phyloP scores from a whole-genome alignment of 1,139 yeast species.

The Protomyces lactucae-debilis region DNA sequence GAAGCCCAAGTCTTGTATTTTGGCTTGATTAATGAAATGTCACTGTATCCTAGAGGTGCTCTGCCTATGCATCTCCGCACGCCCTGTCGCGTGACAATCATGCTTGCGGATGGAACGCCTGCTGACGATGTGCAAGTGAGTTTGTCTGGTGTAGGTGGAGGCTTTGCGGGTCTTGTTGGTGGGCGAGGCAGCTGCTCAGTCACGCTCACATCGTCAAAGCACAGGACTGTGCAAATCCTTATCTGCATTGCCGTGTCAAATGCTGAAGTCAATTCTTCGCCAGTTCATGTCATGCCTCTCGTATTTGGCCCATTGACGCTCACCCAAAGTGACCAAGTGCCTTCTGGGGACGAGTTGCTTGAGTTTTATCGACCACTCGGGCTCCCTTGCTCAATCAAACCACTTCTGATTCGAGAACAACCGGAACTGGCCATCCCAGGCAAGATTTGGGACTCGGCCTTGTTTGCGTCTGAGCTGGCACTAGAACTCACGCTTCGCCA shows the following conservation, averaged over 20 bases:
- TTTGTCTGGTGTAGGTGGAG: background rate
- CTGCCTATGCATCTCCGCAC: background rate
- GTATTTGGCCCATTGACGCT: conserved; percentile 30
- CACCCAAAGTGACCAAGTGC: background rate
- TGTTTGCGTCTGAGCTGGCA: conserved; percentile 27
- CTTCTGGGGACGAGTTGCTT: conserved; percentile 21
- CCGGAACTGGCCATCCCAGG: conserved; percentile 31
- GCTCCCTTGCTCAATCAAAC: background rate
- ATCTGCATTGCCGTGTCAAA: background rate
- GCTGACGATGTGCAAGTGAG: background rate
- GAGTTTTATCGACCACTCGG: conserved; percentile 7
- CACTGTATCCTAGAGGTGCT: conserved; percentile 29
- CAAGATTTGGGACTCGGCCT: conserved; percentile 33
- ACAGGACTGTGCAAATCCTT: background rate
- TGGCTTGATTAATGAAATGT: conserved; percentile 32
- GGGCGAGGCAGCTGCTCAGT: background rate
- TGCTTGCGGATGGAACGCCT: background rate
- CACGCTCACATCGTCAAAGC: background rate
- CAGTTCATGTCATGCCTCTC: conserved; percentile 1
- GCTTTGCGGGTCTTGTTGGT: conserved; percentile 1
- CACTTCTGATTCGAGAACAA: conserved; percentile 21
- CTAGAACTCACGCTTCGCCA: background rate
- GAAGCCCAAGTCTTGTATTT: conserved; percentile 15
- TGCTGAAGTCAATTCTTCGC: background rate
- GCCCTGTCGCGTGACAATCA: background rate